phyloP scores from a whole-genome alignment of 2,329 filamentous ascomycete species.

The Ophiosphaerella korrae region DNA sequence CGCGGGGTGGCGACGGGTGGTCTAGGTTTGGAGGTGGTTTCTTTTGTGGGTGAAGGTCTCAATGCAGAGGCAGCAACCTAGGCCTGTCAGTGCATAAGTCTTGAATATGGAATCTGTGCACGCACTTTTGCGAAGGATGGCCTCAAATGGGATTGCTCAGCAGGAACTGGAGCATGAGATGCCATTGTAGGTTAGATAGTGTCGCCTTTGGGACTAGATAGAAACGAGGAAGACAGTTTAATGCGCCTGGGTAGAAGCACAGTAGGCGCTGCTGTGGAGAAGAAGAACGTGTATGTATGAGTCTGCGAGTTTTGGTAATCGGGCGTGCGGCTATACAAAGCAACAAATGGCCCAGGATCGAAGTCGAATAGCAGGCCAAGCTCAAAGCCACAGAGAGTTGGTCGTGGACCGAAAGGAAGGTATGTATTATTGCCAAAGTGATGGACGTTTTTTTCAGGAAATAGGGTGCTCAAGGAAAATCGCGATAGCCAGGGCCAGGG shows the following conservation, averaged over 20 bases:
- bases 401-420: conserved; percentile 37
- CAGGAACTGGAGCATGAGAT: conserved; percentile 34
- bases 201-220: not conserved
- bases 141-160: conserved; percentile 50
- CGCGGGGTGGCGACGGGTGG: conserved; percentile 33
- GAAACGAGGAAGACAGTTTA: not conserved
- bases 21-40: conserved; percentile 28
- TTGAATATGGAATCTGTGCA: not conserved
- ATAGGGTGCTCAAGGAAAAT: conserved; percentile 59
- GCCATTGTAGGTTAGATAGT: conserved; percentile 31
- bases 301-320: not conserved
- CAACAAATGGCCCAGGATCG: conserved; percentile 1
- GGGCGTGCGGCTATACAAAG: not conserved
- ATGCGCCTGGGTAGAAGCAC: not conserved
- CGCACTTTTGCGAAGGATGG: conserved; percentile 79
- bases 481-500: conserved; percentile 52
- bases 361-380: conserved; percentile 24
- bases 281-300: not conserved
- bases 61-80: conserved; percentile 51
- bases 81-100: conserved; percentile 16
- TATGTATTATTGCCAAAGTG: conserved; percentile 26
- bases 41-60: conserved; percentile 34
- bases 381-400: conserved; percentile 29
- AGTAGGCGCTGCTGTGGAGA: not conserved
- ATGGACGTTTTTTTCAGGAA: conserved; percentile 45